phyloP scores from a whole-genome alignment of 1,284 basidiomycete genomes.

The Ustilago sp. region DNA sequence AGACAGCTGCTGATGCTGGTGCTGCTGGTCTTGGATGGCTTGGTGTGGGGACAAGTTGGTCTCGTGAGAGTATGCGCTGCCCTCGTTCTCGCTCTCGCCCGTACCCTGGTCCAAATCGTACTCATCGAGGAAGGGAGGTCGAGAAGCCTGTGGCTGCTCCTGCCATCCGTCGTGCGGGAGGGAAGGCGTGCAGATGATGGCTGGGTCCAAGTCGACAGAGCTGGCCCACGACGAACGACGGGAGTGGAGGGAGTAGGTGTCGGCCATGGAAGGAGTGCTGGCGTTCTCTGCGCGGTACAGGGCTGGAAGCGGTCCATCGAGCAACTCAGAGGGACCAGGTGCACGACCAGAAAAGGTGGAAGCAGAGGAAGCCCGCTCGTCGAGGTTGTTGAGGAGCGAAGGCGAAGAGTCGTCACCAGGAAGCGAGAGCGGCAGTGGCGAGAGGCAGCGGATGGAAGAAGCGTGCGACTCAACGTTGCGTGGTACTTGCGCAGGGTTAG shows the following conservation, averaged over 20 bases:
- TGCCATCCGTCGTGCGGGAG: constrained; percentile 29
- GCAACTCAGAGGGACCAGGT: constrained; percentile 39
- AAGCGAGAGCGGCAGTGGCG: constrained; percentile 29
- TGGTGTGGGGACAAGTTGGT: constrained; percentile 23
- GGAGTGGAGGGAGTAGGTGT: constrained; percentile 32
- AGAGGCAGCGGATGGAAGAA: constrained; percentile 25
- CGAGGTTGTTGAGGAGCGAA: constrained; percentile 31
- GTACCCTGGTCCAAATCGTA: constrained; percentile 40
- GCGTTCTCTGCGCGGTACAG: constrained; percentile 11
- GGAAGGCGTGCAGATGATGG: constrained; percentile 42
- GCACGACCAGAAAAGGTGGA: constrained; percentile 39
- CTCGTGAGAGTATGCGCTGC: constrained; percentile 29
- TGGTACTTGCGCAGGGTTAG: constrained; percentile 23
- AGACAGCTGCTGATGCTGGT: constrained; percentile 9
- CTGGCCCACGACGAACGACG: constrained; percentile 46
- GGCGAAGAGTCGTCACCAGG: constrained; percentile 25
- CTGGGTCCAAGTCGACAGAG: constrained; percentile 42
- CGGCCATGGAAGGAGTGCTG: constrained; percentile 37
- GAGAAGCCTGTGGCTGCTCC: constrained; percentile 4
- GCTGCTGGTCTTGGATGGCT: neutral
- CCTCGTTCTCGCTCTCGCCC: constrained; percentile 46
- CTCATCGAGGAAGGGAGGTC: constrained; percentile 40
- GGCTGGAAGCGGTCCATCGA: constrained; percentile 15
- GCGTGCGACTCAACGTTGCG: constrained; percentile 21
- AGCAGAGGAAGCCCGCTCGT: constrained; percentile 29